Evolutionary conservation across 257 asterid genomes (phyloP).

Genomic region (Salvia splendens): DNA sequence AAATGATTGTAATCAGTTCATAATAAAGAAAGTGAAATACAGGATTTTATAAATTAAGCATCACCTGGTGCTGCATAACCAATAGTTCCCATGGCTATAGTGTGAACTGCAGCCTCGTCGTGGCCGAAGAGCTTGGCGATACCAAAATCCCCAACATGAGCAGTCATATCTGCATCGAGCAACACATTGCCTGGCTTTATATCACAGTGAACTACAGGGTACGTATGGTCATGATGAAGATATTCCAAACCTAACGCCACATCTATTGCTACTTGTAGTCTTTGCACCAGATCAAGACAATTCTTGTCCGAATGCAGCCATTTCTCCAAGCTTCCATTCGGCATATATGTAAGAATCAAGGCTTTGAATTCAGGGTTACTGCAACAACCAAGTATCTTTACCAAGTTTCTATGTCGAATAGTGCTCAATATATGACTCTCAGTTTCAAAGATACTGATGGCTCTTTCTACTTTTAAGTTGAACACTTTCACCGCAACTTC

Average conservation of each 20-base stretch:
- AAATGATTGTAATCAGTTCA: neutral
- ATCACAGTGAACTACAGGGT: neutral
- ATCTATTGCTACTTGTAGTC: neutral
- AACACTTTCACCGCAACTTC: neutral
- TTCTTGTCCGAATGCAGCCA: neutral
- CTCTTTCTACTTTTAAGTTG: neutral
- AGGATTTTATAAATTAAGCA: neutral
- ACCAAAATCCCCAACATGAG: neutral
- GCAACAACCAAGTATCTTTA: neutral
- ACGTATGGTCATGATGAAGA: neutral
- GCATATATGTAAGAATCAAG: neutral
- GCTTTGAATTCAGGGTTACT: neutral
- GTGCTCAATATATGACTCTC: neutral
- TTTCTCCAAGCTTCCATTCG: neutral
- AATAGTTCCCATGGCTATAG: neutral
- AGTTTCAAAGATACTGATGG: neutral
- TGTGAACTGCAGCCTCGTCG: neutral
- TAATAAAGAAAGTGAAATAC: neutral
- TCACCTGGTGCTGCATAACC: slow-evolving; percentile 15
- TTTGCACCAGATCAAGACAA: neutral
- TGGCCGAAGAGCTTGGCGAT: neutral
- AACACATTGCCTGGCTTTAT: slow-evolving; percentile 6
- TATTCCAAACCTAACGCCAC: neutral
- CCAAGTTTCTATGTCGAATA: neutral
- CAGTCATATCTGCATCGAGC: slow-evolving; percentile 5